Percentiles rank a stretch among this genome's conserved stretches.
Evolutionary conservation across 164 flowering plant species (phyloP).

Genomic region (Paratinospora sagittata): DNA sequence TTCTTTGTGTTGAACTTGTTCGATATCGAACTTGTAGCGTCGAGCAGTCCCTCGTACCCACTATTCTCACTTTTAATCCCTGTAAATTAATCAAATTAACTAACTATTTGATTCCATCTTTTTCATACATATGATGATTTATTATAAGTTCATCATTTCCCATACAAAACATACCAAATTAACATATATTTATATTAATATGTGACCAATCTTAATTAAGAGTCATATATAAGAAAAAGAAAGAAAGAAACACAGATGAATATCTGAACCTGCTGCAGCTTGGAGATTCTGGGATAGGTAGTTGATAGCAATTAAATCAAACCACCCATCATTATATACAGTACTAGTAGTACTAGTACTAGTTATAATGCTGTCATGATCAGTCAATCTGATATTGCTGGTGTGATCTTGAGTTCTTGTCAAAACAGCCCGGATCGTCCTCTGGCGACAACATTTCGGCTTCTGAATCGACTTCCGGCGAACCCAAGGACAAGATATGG

Average conservation of each 20-base stretch:
- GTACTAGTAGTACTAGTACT: background rate
- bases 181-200: no score
- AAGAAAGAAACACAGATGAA: no score
- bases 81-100: slow-evolving; percentile 16
- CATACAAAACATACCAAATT: no score
- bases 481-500: slow-evolving; percentile 4
- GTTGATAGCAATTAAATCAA: slow-evolving; percentile 52
- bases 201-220: background rate
- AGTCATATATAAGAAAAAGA: background rate
- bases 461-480: slow-evolving; percentile 4
- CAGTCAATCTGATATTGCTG: background rate
- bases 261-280: slow-evolving; percentile 48
- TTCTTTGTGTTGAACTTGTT: slow-evolving; percentile 30
- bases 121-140: no score
- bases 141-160: no score
- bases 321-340: slow-evolving; percentile 55
- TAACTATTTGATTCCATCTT: no score
- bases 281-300: slow-evolving; percentile 61
- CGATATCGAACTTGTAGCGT: slow-evolving; percentile 40
- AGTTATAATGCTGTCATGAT: background rate
- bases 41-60: slow-evolving; percentile 76
- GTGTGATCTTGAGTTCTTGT: slow-evolving; percentile 25
- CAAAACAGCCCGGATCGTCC: slow-evolving; percentile 24
- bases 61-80: slow-evolving; percentile 45
- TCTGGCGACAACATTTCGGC: slow-evolving; percentile 3